A percentile compares a stretch with the other conserved stretches of the same genome.
Conservation (phyloP, 495 filamentous ascomycete species). For the Hyaloscypha hepaticicola region DNA sequence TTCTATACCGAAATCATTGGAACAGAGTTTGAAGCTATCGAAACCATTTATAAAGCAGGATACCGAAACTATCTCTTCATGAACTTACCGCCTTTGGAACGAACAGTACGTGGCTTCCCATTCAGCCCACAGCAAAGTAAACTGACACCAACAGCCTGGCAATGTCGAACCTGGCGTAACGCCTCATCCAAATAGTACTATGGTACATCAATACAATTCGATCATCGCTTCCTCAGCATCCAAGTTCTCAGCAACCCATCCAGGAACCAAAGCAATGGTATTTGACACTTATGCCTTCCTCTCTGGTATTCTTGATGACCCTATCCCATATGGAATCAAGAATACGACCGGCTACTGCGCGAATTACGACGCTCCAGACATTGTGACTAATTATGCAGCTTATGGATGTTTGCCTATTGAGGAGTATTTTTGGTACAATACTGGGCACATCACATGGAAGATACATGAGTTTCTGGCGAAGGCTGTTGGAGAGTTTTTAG, state of each 20-base stretch:
- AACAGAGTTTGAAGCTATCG: constrained; percentile 39
- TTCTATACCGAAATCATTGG: constrained; percentile 35
- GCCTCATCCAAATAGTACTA: constrained; percentile 46
- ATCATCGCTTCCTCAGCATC: constrained; percentile 8
- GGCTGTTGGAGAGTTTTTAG: too few species aligned
- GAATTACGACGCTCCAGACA: constrained; percentile 49
- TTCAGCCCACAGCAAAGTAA: not conserved
- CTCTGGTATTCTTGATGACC: constrained; percentile 44
- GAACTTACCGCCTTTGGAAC: constrained; percentile 50
- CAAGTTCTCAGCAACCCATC: constrained; percentile 8
- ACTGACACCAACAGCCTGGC: constrained; percentile 28
- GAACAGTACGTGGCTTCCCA: constrained; percentile 30
- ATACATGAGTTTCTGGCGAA: constrained; percentile 43
- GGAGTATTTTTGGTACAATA: constrained; percentile 54
- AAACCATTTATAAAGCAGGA: constrained; percentile 39
- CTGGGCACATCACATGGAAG: constrained; percentile 49
- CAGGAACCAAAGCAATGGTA: constrained; percentile 37
- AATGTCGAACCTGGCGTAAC: constrained; percentile 35
- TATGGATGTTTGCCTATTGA: constrained; percentile 50
- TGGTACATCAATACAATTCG: constrained; percentile 13
- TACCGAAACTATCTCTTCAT: constrained; percentile 48
- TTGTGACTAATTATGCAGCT: constrained; percentile 40
- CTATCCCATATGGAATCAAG: constrained; percentile 42
- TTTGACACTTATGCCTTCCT: constrained; percentile 48
- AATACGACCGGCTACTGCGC: constrained; percentile 51